These are phyloP conservation scores for Termitomyces eurrhizus DNA, from an alignment of 768 basidiomycete genomes.

Conservation along the genomic window DNA sequence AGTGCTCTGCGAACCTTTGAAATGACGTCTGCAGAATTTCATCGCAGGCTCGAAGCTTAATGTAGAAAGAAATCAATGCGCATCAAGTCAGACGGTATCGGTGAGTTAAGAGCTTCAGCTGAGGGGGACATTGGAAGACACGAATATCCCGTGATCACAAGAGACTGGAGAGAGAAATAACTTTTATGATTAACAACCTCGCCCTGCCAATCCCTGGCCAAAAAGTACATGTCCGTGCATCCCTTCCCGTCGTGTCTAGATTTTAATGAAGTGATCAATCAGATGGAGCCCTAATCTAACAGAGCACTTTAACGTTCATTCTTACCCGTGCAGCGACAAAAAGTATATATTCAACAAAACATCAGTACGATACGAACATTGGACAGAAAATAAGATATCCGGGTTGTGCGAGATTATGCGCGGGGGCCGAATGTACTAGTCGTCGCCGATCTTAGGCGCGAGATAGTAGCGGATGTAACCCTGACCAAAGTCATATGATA, in stretches of 20 bases:
- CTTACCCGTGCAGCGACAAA: background rate
- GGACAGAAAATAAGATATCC: background rate
- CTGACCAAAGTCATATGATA: conserved; percentile 85
- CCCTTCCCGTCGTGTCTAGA: background rate
- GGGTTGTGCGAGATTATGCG: background rate
- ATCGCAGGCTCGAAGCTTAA: no score
- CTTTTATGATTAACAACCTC: background rate
- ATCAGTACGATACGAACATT: background rate
- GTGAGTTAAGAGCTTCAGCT: no score
- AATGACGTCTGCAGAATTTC: no score
- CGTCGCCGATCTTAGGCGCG: conserved; percentile 92
- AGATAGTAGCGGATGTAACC: conserved; percentile 93
- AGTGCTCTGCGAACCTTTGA: no score
- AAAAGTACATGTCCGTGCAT: background rate
- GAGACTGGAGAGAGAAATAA: background rate
- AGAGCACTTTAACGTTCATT: no score
- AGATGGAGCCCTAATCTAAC: background rate
- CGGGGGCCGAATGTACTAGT: conserved; percentile 21
- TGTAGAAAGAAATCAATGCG: no score
- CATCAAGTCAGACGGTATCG: no score
- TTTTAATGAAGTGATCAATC: background rate
- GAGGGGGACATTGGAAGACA: no score
- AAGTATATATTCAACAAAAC: conserved; percentile 4
- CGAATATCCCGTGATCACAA: background rate
- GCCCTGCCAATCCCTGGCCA: background rate